Conservation (phyloP, 2,329 filamentous ascomycete species). For the Xylariaceae sp. region DNA sequence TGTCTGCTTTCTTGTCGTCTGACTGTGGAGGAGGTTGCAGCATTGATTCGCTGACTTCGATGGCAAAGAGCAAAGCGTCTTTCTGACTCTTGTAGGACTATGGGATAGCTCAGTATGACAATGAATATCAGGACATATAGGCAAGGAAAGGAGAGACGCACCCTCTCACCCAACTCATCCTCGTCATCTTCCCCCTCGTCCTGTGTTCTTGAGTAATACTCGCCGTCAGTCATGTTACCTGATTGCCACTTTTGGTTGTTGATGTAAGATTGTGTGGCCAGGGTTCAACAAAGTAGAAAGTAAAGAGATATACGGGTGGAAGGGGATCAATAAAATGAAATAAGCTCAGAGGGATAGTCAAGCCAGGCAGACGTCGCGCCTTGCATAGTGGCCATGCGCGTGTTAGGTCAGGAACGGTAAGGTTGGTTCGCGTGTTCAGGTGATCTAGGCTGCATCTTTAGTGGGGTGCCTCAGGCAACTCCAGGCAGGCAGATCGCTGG, state of each 20-base stretch:
- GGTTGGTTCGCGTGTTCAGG: constrained; percentile 28
- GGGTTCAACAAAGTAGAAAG: no score
- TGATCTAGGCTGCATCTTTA: constrained; percentile 18
- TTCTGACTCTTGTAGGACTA: constrained; percentile 88
- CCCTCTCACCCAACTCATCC: constrained; percentile 63
- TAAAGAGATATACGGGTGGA: no score
- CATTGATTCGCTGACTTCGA: constrained; percentile 89
- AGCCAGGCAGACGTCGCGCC: constrained; percentile 27
- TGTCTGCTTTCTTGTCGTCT: constrained; percentile 70
- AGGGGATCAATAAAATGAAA: no score
- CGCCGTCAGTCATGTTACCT: no score
- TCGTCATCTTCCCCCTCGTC: constrained; percentile 65
- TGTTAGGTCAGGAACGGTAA: no score
- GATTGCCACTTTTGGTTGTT: no score
- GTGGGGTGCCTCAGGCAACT: no score
- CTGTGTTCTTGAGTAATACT: constrained; percentile 43
- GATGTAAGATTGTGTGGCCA: no score
- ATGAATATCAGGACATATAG: not conserved
- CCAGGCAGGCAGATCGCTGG: no score
- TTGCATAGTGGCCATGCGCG: no score
- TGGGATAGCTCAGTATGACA: constrained; percentile 8
- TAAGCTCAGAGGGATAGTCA: no score
- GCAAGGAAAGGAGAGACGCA: constrained; percentile 25
- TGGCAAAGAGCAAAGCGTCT: constrained; percentile 96
- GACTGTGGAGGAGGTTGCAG: constrained; percentile 60